Evolutionary conservation across 805 yeast genomes (phyloP), one percentile per base, ranked within the genome.

Genomic region (Starmera quercuum): DNA sequence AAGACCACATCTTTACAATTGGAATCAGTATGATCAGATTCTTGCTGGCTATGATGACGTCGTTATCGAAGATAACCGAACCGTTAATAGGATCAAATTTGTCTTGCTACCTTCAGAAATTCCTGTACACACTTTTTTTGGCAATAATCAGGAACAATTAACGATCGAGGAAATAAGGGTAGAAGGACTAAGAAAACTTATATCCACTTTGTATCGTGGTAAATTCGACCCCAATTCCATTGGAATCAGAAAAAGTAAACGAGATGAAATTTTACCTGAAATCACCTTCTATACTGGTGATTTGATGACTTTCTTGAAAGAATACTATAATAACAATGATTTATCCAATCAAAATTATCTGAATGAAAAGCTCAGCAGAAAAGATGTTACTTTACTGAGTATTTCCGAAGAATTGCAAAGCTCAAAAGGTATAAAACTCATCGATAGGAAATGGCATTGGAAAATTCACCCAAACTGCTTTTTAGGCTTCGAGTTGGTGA

Each of bases 391-490:
- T 19, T 47, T 81, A 3, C 29, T 54, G 0, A 73, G 67, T 15
- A 55, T 90, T 19, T 82, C 87, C 0, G 59, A 60, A 4, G 84
- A 80, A 35, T 53, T 90, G 32, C 94, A 81, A 46, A 71, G 80
- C 5, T 64, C 69, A 2, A 65, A 68, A 30, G 88, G 87, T 7
- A 58, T 90, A 7, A 67, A 65, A 15, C 63, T 92, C 24, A 77
- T 73, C 2, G 95, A 86, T 46, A 66, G 97, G 45, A 72, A 79
- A 22, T 90, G 98, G 98, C 97, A 90, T 55, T 76, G 88, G 74
- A 78, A 77, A 41, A 62, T 73, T 4, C 94, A 85, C 51, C 64
- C 68, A 19, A 73, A 81, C 41, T 83, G 95, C 57, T 86, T 90
- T 50, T 54, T 85, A 17, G 97, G 97, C 0, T 75, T 78, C 41